These are phyloP conservation scores for Gomphus bonarii DNA, from an alignment of 1,284 basidiomycete genomes.

Conservation along the genomic window DNA sequence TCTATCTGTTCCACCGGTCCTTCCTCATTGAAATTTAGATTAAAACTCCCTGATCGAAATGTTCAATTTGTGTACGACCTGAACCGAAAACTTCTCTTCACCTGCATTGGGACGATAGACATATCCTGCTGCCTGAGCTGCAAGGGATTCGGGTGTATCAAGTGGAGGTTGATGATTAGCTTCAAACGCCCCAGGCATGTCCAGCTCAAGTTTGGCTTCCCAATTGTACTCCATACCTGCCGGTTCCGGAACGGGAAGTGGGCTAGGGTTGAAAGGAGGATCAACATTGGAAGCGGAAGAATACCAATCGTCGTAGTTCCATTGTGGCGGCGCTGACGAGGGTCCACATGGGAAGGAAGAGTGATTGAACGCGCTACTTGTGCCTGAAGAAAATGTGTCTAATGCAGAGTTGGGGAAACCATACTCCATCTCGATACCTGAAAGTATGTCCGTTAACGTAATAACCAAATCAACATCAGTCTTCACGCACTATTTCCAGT, in stretches of 20 bases:
- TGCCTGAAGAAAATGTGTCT: not conserved
- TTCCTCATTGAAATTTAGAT: conserved; percentile 34
- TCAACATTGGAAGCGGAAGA: not conserved
- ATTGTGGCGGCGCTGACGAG: not conserved
- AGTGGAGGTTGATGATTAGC: not conserved
- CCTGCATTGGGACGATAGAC: not conserved
- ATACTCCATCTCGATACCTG: not conserved
- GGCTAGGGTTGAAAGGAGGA: not conserved
- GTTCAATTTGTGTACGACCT: not conserved
- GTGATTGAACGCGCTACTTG: not conserved
- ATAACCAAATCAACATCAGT: not conserved
- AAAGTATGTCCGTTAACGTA: not conserved
- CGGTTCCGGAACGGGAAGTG: not conserved
- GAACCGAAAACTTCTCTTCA: not conserved
- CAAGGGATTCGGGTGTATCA: not conserved
- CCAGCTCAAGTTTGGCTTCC: not conserved
- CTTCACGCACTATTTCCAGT: not conserved
- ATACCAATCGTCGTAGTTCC: not conserved
- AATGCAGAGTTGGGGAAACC: not conserved
- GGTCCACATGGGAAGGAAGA: not conserved
- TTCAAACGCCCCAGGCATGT: not conserved
- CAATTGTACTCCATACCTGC: not conserved
- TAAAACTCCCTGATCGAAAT: conserved; percentile 27
- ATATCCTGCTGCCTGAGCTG: not conserved
- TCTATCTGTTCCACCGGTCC: conserved; percentile 34